Evolutionary conservation across 2,329 filamentous ascomycete genomes (phyloP).

Genomic region (Ramularia endophylla): DNA sequence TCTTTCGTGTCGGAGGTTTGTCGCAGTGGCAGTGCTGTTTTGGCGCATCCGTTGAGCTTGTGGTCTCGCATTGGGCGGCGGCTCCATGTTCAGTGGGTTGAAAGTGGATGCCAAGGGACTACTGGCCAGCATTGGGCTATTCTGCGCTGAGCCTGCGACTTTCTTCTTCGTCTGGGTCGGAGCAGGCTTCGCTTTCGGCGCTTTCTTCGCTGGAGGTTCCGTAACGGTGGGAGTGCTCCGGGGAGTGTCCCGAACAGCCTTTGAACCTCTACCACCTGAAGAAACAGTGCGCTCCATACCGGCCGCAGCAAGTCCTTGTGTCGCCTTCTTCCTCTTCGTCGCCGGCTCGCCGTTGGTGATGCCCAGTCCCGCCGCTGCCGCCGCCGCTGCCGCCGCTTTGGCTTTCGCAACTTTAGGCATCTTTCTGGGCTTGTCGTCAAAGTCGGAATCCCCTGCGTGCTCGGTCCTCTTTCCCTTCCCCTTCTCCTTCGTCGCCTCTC

Average conservation of each 20-base stretch:
- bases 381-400: constrained; percentile 53
- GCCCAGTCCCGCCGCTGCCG: constrained; percentile 46
- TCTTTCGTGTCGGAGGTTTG: constrained; percentile 30
- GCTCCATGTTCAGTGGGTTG: constrained; percentile 63
- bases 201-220: constrained; percentile 63
- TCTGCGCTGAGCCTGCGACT: constrained; percentile 44
- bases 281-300: constrained; percentile 65
- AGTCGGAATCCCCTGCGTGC: constrained; percentile 65
- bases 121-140: constrained; percentile 41
- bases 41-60: constrained; percentile 67
- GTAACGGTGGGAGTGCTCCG: constrained; percentile 60
- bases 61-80: constrained; percentile 61
- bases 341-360: constrained; percentile 54
- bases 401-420: constrained; percentile 53
- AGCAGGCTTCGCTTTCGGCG: constrained; percentile 57
- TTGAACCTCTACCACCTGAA: constrained; percentile 28
- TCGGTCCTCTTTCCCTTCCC: constrained; percentile 61
- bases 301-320: constrained; percentile 50
- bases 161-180: constrained; percentile 75
- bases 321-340: constrained; percentile 77
- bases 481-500: constrained; percentile 60
- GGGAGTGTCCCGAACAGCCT: constrained; percentile 51
- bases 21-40: constrained; percentile 58
- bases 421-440: constrained; percentile 69
- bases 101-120: constrained; percentile 42